Percentiles rank a stretch among this genome's conserved stretches.
Conservation (phyloP, 2,329 filamentous ascomycete genomes). For the Pseudogymnoascus sp. region DNA sequence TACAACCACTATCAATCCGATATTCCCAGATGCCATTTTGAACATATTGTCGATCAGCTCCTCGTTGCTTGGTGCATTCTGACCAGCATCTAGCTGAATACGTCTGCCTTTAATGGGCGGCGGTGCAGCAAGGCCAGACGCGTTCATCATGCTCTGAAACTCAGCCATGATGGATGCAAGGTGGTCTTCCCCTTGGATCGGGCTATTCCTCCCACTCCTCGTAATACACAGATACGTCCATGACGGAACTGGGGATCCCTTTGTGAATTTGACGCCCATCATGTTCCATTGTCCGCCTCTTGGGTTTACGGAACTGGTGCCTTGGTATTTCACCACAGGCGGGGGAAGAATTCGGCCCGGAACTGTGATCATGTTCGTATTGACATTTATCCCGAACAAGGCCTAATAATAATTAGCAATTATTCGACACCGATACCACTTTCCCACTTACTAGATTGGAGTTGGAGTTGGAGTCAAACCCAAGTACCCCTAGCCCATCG, state of each 20-base stretch:
- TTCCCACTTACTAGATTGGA: conserved; percentile 35
- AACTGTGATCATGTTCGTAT: conserved; percentile 60
- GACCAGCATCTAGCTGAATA: not conserved
- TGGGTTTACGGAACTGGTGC: conserved; percentile 29
- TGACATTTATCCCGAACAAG: conserved; percentile 57
- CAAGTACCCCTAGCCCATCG: conserved; percentile 49
- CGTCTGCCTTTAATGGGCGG: conserved; percentile 6
- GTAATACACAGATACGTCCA: conserved; percentile 38
- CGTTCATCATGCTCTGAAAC: not conserved
- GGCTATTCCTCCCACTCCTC: not conserved
- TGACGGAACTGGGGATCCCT: conserved; percentile 38
- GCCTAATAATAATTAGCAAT: conserved; percentile 26
- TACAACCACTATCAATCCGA: conserved; percentile 24
- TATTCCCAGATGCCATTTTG: not conserved
- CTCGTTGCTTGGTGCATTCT: conserved; percentile 5
- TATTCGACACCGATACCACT: not conserved
- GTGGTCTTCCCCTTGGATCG: not conserved
- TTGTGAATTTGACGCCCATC: conserved; percentile 47
- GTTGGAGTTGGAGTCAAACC: conserved; percentile 41
- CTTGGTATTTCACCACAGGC: conserved; percentile 54
- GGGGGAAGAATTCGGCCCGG: conserved; percentile 58
- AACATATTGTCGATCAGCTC: not conserved
- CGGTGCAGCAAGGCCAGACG: not conserved
- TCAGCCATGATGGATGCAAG: conserved; percentile 21
- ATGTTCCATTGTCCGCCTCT: conserved; percentile 65